Evolutionary conservation across 495 filamentous ascomycete species (phyloP), one percentile per base, ranked within the genome.

Genomic region (Podospora pseudocomata): DNA sequence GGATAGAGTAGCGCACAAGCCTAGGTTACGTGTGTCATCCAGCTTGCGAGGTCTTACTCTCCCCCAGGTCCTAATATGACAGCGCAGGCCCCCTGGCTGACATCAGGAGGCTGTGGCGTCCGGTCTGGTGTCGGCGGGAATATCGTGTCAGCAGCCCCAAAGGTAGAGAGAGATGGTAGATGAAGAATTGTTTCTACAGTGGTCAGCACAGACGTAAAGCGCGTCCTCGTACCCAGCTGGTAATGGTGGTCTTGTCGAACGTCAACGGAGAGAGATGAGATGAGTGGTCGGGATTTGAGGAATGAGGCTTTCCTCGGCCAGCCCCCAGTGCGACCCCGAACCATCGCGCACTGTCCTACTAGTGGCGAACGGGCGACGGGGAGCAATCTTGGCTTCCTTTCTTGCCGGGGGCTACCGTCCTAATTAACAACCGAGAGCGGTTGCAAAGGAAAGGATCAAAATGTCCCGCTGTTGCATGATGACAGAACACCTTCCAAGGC

Each of bases 241-340:
- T 1, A 16, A 27, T 20, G 2, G 19, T 32, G 34, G 34, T 34
- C 28, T 39, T 60, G 32, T 53, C 30, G 19, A 53, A 63, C 27
- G 34, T 16, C 19, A 32, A 19, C 61, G 13, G 60, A 58, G 44
- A 34, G 62, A 63, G 61, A 53, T 26, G 62, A 60, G 63, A 56
- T 62, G 63, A 66, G 57, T 30, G 56, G 32, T 20, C 44, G 27
- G 44, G 58, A 65, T 39, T 39, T 69, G 57, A 54, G 60, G 67
- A 63, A 68, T 49, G 67, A 69, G 67, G 55, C 19, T 60, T 65
- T 26, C n/a, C 39, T 1, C 39, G 39, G 39, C 39, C 39, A 16
- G 39, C 39, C 18, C n/a, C 57, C 65, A 64, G 65, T 66, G 61
- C 63, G 59, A 60, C 2, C 3, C 23, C 1, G 7, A 11, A 0